phyloP scores from a whole-genome alignment of 495 filamentous ascomycete species.

The Penicillium salamii region DNA sequence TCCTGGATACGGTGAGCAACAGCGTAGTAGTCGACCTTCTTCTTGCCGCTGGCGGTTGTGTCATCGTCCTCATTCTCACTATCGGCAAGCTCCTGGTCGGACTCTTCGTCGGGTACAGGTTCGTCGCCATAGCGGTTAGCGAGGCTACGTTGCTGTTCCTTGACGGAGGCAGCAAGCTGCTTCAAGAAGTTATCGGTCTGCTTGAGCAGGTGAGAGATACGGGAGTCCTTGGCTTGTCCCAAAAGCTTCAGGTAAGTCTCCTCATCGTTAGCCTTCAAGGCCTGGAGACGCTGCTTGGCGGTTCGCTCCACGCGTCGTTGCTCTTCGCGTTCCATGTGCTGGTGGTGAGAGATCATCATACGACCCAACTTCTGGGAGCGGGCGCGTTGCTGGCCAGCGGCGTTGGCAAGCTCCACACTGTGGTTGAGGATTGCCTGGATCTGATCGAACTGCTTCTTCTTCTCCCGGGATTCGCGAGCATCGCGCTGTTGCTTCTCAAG shows the following conservation, averaged over 20 bases:
- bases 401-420: constrained; percentile 61
- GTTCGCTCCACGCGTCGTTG: constrained; percentile 95
- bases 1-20: constrained; percentile 96
- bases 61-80: constrained; percentile 70
- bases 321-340: constrained; percentile 97
- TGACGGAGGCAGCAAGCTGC: constrained; percentile 89
- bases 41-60: constrained; percentile 48
- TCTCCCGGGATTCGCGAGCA: constrained; percentile 87
- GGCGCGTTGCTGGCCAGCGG: constrained; percentile 49
- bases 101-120: constrained; percentile 55
- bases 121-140: constrained; percentile 74
- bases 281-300: constrained; percentile 98
- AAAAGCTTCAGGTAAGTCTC: constrained; percentile 96
- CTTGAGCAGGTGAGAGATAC: constrained; percentile 92
- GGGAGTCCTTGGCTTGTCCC: constrained; percentile 97
- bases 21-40: constrained; percentile 95
- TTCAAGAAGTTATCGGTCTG: constrained; percentile 97
- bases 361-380: constrained; percentile 83
- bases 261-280: constrained; percentile 97
- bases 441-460: constrained; percentile 93
- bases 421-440: constrained; percentile 70
- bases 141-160: constrained; percentile 81
- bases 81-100: constrained; percentile 64
- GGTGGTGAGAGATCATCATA: constrained; percentile 82
- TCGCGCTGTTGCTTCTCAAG: constrained; percentile 98